phyloP scores from a whole-genome alignment of 2,329 filamentous ascomycete species.

The Neonectria magnoliae region DNA sequence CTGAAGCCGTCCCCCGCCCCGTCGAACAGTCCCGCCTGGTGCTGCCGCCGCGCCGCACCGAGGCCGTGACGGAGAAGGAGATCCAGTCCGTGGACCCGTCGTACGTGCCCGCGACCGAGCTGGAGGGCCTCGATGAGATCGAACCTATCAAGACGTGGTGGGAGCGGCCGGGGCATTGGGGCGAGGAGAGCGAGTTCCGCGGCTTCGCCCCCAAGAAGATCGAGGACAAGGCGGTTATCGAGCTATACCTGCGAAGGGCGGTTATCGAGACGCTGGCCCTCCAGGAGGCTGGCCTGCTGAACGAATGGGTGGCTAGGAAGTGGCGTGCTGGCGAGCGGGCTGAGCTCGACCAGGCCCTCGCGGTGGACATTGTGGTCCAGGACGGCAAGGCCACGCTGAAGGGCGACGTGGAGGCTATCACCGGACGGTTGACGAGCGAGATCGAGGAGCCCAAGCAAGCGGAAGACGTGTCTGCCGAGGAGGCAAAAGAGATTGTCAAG shows the following conservation, averaged over 20 bases:
- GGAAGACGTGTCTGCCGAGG: conserved; percentile 46
- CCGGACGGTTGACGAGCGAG: conserved; percentile 46
- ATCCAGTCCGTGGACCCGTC: conserved; percentile 43
- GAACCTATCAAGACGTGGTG: conserved; percentile 63
- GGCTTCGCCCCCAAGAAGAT: conserved; percentile 57
- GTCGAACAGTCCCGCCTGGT: conserved; percentile 45
- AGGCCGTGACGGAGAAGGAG: conserved; percentile 48
- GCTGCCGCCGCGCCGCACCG: conserved; percentile 47
- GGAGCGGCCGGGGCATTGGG: conserved; percentile 64
- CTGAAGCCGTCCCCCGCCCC: conserved; percentile 24
- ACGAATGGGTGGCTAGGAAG: conserved; percentile 47
- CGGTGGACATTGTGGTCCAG: conserved; percentile 51
- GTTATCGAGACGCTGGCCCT: conserved; percentile 63
- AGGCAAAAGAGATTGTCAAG: conserved; percentile 55
- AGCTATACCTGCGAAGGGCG: conserved; percentile 61
- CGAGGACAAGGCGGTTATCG: conserved; percentile 55
- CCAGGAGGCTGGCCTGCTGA: conserved; percentile 44
- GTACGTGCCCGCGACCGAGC: conserved; percentile 60
- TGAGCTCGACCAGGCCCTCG: conserved; percentile 49
- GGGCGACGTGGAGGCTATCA: conserved; percentile 50
- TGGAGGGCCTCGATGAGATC: conserved; percentile 58
- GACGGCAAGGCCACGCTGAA: conserved; percentile 53
- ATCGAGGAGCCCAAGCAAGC: conserved; percentile 36
- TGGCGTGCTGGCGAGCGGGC: conserved; percentile 46
- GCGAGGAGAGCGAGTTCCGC: conserved; percentile 54